A percentile compares a stretch with the other conserved stretches of the same genome.
These are phyloP conservation scores for Aspergillus novofumigatus DNA, from an alignment of 2,329 filamentous ascomycete species.

Conservation along the genomic window DNA sequence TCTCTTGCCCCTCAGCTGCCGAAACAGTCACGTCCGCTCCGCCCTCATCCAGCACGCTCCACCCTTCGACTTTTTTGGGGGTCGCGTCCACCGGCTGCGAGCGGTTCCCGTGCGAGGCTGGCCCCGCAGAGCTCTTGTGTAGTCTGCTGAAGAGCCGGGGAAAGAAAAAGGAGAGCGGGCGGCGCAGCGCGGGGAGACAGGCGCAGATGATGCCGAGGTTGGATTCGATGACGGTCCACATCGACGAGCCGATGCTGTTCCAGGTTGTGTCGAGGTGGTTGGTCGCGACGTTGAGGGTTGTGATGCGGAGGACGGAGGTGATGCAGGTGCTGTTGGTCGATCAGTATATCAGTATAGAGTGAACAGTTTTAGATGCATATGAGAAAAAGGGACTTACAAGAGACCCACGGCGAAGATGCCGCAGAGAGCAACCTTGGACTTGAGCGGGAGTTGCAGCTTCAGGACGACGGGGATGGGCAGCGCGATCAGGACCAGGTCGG, in stretches of 20 bases:
- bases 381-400: constrained; percentile 32
- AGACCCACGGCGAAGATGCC: constrained; percentile 19
- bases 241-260: constrained; percentile 29
- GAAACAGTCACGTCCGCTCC: background rate
- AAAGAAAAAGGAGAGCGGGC: constrained; percentile 16
- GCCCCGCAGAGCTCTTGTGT: background rate
- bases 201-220: constrained; percentile 37
- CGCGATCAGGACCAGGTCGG: constrained; percentile 33
- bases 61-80: background rate
- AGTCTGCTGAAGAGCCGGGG: constrained; percentile 5
- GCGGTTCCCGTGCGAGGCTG: background rate
- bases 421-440: constrained; percentile 50
- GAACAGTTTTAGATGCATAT: background rate
- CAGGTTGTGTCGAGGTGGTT: constrained; percentile 19
- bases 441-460: constrained; percentile 26
- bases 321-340: constrained; percentile 10
- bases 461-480: constrained; percentile 33
- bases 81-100: background rate
- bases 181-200: constrained; percentile 33
- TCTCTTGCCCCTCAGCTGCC: background rate
- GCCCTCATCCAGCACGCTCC: constrained; percentile 1
- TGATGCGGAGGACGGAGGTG: constrained; percentile 15
- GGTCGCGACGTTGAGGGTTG: constrained; percentile 14
- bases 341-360: background rate
- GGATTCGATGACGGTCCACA: constrained; percentile 37